Percentiles rank a stretch among this genome's conserved stretches.
phyloP scores from a whole-genome alignment of 495 filamentous ascomycete species.

The Talaromyces adpressus region DNA sequence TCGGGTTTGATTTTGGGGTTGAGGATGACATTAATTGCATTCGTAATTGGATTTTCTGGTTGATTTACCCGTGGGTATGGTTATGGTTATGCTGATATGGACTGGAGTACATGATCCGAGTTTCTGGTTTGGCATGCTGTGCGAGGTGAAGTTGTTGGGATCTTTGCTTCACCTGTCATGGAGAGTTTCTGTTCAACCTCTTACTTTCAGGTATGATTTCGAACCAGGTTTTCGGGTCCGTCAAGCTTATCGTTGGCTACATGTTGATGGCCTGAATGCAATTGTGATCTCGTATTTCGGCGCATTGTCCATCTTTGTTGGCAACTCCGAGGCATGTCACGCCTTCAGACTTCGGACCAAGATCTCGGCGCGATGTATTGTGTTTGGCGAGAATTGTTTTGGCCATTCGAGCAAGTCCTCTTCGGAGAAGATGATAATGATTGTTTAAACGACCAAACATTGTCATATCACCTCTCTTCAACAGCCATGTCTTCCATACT shows the following conservation, averaged over 20 bases:
- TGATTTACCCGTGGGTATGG: neutral
- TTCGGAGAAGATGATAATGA: neutral
- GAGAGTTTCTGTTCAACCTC: neutral
- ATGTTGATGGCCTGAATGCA: neutral
- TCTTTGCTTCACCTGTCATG: neutral
- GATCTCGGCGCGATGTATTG: neutral
- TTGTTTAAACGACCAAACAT: neutral
- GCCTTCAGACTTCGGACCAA: neutral
- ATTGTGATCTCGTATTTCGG: neutral
- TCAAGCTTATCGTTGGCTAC: neutral
- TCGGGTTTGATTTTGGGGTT: neutral
- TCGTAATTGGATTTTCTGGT: too few species aligned
- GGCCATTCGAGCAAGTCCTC: neutral
- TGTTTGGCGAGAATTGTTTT: neutral
- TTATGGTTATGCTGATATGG: neutral
- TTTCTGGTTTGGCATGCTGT: neutral
- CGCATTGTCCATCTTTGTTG: neutral
- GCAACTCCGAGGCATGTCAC: neutral
- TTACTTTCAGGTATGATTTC: neutral
- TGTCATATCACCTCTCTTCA: slow-evolving; percentile 18
- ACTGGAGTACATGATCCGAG: neutral
- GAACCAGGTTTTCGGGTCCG: neutral
- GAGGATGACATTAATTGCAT: neutral
- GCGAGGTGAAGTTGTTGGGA: neutral
- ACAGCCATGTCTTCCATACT: slow-evolving; percentile 12